phyloP scores from a whole-genome alignment of 1,284 basidiomycete species.

The Rhodotorula glutinis region DNA sequence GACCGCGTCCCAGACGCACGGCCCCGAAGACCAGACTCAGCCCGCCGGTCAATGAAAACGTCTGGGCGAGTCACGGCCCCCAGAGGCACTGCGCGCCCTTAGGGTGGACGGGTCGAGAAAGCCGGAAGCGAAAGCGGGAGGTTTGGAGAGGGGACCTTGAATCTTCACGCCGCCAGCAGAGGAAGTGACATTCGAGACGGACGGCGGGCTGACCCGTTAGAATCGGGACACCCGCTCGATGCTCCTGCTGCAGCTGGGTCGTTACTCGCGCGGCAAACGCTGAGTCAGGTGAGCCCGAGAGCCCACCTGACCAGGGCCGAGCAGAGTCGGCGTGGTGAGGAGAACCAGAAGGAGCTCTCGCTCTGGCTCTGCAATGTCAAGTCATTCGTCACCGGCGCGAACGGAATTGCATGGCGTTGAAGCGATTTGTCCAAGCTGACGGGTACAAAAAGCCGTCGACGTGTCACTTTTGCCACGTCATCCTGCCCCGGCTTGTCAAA shows the following conservation, averaged over 20 bases:
- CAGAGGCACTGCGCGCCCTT: background rate
- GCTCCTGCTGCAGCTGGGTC: conserved; percentile 10
- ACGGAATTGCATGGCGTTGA: background rate
- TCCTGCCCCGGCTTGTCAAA: too few species aligned
- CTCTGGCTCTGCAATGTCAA: background rate
- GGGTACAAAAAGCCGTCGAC: background rate
- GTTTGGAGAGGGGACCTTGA: conserved; percentile 12
- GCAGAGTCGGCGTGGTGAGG: conserved; percentile 4
- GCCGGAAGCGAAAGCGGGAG: conserved; percentile 6
- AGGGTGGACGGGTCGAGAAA: background rate
- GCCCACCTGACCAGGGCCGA: background rate
- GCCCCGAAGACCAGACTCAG: conserved; percentile 4
- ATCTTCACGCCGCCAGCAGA: conserved; percentile 14
- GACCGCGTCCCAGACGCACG: background rate
- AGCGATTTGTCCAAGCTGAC: background rate
- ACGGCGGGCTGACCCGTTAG: conserved; percentile 9
- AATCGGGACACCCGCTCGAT: conserved; percentile 6
- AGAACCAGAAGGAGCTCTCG: background rate
- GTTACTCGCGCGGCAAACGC: background rate
- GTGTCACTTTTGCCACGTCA: background rate
- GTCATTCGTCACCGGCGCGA: background rate
- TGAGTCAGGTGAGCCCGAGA: background rate
- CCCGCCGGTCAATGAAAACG: background rate
- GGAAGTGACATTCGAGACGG: conserved; percentile 16
- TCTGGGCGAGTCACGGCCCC: conserved; percentile 9